Percentiles rank a stretch among this genome's conserved stretches.
Evolutionary conservation across 768 basidiomycete genomes (phyloP).

Genomic region (Rhodotorula toruloides): DNA sequence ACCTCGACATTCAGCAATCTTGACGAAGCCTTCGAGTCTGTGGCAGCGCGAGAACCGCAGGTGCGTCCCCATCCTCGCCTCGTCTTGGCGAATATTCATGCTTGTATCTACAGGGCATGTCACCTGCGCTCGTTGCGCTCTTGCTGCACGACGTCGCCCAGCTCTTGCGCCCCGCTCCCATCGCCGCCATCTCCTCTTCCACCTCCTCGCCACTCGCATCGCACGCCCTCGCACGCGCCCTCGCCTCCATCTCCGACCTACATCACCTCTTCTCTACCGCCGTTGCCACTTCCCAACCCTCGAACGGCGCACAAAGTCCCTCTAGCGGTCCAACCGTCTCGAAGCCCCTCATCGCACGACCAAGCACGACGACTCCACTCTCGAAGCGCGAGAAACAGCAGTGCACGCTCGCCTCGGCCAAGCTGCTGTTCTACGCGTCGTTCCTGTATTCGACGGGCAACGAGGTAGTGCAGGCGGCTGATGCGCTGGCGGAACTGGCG

Average conservation of each 20-base stretch:
- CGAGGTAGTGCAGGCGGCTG: background rate
- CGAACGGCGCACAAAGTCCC: too few relatives aligned
- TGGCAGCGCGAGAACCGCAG: slow-evolving; percentile 19
- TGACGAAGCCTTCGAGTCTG: slow-evolving; percentile 19
- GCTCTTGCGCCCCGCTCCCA: background rate
- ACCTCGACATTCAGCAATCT: background rate
- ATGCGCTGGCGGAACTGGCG: background rate
- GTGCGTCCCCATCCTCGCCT: background rate
- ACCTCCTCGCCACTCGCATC: slow-evolving; percentile 2
- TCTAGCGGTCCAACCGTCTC: background rate
- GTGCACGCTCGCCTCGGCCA: slow-evolving; percentile 21
- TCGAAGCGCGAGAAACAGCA: slow-evolving; percentile 10
- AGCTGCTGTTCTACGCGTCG: slow-evolving; percentile 26
- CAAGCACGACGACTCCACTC: background rate
- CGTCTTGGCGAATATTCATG: background rate
- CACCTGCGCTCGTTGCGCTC: slow-evolving; percentile 14
- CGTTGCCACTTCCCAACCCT: background rate
- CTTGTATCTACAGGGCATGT: slow-evolving; percentile 4
- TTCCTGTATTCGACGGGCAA: background rate
- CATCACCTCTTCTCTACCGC: slow-evolving; percentile 7
- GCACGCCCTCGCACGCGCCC: background rate
- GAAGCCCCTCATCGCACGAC: slow-evolving; percentile 15
- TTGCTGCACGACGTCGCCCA: slow-evolving; percentile 16
- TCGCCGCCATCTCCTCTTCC: background rate
- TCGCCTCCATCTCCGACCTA: slow-evolving; percentile 22